Conservation (phyloP, 208 protist genomes). For the Herpetomonas tarakana region DNA sequence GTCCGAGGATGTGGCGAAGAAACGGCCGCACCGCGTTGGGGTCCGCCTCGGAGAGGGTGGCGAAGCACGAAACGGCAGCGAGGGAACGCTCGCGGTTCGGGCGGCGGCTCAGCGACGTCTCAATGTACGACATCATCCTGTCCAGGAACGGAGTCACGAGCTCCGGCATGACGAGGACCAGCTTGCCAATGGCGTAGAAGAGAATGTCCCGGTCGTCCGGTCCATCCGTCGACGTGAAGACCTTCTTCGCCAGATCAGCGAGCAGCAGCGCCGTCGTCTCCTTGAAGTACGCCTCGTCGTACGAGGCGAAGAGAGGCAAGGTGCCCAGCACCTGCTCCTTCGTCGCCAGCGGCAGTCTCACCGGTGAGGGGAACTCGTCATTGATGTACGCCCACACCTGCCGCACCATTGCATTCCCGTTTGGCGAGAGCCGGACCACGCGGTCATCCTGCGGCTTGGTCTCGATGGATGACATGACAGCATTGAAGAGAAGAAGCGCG, state of each 20-base stretch:
- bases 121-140: slow-evolving; percentile 78
- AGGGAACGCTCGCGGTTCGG: slow-evolving; percentile 57
- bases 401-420: slow-evolving; percentile 29
- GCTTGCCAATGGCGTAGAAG: slow-evolving; percentile 55
- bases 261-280: slow-evolving; percentile 43
- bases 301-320: slow-evolving; percentile 69
- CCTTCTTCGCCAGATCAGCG: slow-evolving; percentile 30
- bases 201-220: slow-evolving; percentile 56
- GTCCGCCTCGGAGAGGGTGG: slow-evolving; percentile 60
- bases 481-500: slow-evolving; percentile 63
- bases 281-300: slow-evolving; percentile 66
- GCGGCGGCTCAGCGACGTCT: slow-evolving; percentile 47
- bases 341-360: slow-evolving; percentile 19
- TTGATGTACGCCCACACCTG: slow-evolving; percentile 65
- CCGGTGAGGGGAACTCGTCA: slow-evolving; percentile 26
- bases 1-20: slow-evolving; percentile 66
- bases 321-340: slow-evolving; percentile 48
- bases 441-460: slow-evolving; percentile 26
- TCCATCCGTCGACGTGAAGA: slow-evolving; percentile 43
- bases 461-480: slow-evolving; percentile 61
- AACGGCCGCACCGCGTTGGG: slow-evolving; percentile 77
- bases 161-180: slow-evolving; percentile 64
- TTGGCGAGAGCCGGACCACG: slow-evolving; percentile 38
- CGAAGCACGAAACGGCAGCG: slow-evolving; percentile 84
- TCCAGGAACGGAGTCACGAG: slow-evolving; percentile 62